Evolutionary conservation across 2,329 filamentous ascomycete genomes (phyloP).

Genomic region (Xylaria sp.): DNA sequence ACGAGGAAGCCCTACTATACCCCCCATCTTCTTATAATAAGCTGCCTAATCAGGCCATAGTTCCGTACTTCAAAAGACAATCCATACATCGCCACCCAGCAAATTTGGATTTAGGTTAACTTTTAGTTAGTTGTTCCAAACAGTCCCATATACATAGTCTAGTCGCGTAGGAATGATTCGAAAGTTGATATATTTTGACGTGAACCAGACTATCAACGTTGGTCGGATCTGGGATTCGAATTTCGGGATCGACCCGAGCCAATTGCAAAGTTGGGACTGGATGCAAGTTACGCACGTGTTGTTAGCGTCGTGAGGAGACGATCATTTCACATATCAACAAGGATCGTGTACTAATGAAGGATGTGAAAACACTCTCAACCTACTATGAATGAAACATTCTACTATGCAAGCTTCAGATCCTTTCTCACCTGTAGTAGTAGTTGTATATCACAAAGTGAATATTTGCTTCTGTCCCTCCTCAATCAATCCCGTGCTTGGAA

Average conservation of each 20-base stretch:
- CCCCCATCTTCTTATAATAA: neutral
- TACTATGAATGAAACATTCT: conserved; percentile 6
- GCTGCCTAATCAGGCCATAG: neutral
- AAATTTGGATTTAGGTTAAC: neutral
- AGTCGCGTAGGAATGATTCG: neutral
- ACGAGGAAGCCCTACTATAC: neutral
- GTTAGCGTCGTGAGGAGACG: conserved; percentile 18
- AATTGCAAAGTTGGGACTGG: conserved; percentile 24
- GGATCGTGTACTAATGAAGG: conserved; percentile 24
- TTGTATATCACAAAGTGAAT: neutral
- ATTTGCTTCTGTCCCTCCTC: neutral
- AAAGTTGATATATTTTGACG: neutral
- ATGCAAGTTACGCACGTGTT: conserved; percentile 37
- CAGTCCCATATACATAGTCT: neutral
- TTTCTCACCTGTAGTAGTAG: neutral
- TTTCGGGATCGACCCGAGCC: conserved; percentile 34
- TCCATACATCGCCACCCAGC: neutral
- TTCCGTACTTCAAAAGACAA: neutral
- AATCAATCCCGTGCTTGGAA: conserved; percentile 7
- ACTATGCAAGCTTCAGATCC: conserved; percentile 13
- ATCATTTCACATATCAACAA: conserved; percentile 31
- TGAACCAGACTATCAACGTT: conserved; percentile 4
- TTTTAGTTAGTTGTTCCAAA: neutral
- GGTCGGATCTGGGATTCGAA: conserved; percentile 21
- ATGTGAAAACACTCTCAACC: neutral